These are phyloP conservation scores for Serendipita sp. DNA, from an alignment of 768 basidiomycete species.

Conservation along the genomic window DNA sequence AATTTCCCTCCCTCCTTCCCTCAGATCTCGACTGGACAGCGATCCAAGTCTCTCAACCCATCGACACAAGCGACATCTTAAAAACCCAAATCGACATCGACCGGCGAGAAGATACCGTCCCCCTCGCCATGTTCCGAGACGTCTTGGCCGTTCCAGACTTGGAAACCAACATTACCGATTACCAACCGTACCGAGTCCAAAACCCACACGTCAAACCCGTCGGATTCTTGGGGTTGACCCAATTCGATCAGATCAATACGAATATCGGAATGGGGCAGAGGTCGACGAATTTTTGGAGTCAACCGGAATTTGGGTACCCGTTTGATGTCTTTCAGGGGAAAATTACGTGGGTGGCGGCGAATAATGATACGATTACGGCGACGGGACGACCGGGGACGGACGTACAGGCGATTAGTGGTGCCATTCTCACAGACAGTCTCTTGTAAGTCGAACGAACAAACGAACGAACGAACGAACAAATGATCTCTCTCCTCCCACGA, in stretches of 20 bases:
- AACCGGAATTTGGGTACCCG: constrained; percentile 1
- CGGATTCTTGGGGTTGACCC: not conserved
- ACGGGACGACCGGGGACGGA: not conserved
- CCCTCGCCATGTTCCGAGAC: not conserved
- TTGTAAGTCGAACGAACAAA: not conserved
- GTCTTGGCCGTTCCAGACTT: not conserved
- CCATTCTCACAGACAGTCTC: not conserved
- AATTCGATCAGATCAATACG: not conserved
- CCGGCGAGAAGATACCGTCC: too few species aligned
- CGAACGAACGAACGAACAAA: too few species aligned
- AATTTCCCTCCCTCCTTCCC: too few species aligned
- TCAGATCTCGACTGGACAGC: not conserved
- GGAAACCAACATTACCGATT: not conserved
- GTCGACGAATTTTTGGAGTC: not conserved
- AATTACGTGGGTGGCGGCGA: not conserved
- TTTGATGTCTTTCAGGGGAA: constrained; percentile 2
- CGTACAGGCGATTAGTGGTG: not conserved
- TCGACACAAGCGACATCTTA: not conserved
- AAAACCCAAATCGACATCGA: not conserved
- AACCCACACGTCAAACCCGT: not conserved
- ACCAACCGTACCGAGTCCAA: not conserved
- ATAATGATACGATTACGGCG: not conserved
- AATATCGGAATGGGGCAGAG: not conserved
- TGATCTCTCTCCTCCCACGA: not conserved
- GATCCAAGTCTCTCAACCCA: not conserved